These are phyloP conservation scores for Silybum marianum DNA, from an alignment of 129 eudicot species.

Conservation along the genomic window DNA sequence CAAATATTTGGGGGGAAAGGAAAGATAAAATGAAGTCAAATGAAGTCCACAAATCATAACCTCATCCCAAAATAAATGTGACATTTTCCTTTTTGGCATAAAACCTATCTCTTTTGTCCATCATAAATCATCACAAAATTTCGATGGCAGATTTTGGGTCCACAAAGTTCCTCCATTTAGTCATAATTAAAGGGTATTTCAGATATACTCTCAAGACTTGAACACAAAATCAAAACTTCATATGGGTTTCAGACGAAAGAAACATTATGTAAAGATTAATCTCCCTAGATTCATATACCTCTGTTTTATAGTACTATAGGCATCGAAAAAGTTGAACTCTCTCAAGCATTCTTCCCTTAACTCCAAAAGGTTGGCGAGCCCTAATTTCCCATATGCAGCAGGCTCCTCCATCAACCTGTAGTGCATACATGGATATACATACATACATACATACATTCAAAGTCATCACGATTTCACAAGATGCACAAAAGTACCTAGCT, in stretches of 20 bases:
- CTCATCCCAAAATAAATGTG: neutral
- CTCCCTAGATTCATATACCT: slow-evolving; percentile 45
- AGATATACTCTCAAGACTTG: neutral
- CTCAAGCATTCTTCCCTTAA: slow-evolving; percentile 96
- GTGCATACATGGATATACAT: neutral
- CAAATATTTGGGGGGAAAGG: neutral
- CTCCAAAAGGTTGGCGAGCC: slow-evolving; percentile 95
- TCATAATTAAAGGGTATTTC: neutral
- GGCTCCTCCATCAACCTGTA: slow-evolving; percentile 94
- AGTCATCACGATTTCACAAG: neutral
- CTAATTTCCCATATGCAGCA: slow-evolving; percentile 92
- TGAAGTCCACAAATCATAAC: neutral
- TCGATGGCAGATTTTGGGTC: neutral
- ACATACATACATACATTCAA: neutral
- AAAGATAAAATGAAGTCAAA: neutral
- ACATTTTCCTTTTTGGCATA: neutral
- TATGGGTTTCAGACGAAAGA: neutral
- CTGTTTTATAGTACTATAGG: slow-evolving; percentile 92
- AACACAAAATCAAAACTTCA: neutral
- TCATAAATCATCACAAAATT: neutral
- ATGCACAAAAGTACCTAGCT: neutral
- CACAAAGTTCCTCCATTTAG: neutral
- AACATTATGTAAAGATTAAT: neutral
- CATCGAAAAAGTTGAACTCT: slow-evolving; percentile 91
- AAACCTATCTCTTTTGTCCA: neutral